These are phyloP conservation scores for Kuraishia cidri DNA, from an alignment of 805 yeast genomes.

Conservation along the genomic window DNA sequence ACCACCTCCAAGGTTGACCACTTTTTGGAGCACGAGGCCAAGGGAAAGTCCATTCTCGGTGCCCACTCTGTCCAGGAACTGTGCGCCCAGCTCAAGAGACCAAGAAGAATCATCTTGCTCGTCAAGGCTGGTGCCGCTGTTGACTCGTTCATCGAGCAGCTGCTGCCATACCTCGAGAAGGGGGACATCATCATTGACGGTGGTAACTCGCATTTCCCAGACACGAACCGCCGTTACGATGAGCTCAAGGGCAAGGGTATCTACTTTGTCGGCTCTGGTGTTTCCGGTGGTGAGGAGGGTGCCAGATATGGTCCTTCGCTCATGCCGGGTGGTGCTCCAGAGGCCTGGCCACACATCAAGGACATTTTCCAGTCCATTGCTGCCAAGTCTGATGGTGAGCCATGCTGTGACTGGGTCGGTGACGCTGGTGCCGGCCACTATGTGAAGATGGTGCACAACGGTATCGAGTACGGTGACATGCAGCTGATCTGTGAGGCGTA, in stretches of 20 bases:
- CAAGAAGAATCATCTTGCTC: conserved; percentile 88
- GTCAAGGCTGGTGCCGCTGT: conserved; percentile 98
- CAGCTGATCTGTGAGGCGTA: conserved; percentile 98
- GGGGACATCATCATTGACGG: conserved; percentile 99
- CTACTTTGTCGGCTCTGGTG: conserved; percentile 96
- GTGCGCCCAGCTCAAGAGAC: conserved; percentile 84
- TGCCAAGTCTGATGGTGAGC: conserved; percentile 97
- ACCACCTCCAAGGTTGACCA: conserved; percentile 93
- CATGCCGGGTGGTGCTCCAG: conserved; percentile 98
- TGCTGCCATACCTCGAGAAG: conserved; percentile 85
- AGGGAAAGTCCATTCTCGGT: conserved; percentile 93
- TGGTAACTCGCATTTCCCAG: conserved; percentile 99
- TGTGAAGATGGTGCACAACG: conserved; percentile 99
- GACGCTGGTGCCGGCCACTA: conserved; percentile 98
- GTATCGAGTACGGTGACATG: conserved; percentile 99
- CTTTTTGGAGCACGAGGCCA: conserved; percentile 89
- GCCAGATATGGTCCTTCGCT: conserved; percentile 98
- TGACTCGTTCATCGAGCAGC: conserved; percentile 81
- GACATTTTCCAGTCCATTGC: conserved; percentile 92
- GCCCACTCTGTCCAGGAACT: conserved; percentile 90
- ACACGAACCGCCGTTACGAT: conserved; percentile 91
- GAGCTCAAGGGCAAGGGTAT: conserved; percentile 84
- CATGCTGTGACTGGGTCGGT: conserved; percentile 99
- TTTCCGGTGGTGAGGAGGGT: conserved; percentile 99
- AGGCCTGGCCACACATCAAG: conserved; percentile 99